A percentile compares a stretch with the other conserved stretches of the same genome.
These are phyloP conservation scores for Litchi chinensis DNA, from an alignment of 345 rosid species.

Conservation along the genomic window DNA sequence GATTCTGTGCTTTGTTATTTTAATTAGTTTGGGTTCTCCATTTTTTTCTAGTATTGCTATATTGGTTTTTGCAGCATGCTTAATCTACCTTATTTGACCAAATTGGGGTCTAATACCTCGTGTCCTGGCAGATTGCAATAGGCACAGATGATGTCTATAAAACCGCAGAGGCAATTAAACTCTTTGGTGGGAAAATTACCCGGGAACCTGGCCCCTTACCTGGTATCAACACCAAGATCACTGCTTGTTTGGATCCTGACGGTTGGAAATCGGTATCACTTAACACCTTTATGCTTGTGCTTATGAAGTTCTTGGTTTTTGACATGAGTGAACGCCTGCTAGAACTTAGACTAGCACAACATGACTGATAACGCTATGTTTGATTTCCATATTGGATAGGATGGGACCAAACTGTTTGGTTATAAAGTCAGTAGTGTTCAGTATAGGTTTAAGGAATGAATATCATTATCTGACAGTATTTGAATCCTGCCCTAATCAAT, in stretches of 20 bases:
- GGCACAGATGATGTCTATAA: conserved; percentile 96
- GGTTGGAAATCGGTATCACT: conserved; percentile 93
- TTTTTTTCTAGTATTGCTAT: background rate
- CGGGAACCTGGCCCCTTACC: conserved; percentile 98
- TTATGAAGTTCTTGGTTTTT: background rate
- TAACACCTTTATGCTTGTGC: conserved; percentile 16
- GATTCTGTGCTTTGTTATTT: background rate
- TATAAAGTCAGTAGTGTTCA: background rate
- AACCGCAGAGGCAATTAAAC: conserved; percentile 88
- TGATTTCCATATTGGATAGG: background rate
- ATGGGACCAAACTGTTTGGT: background rate
- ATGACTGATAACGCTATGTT: background rate
- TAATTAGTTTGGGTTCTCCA: background rate
- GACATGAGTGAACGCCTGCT: background rate
- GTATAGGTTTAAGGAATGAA: background rate
- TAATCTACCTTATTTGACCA: conserved; percentile 6
- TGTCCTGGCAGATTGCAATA: conserved; percentile 72
- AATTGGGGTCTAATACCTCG: conserved; percentile 12
- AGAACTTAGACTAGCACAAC: background rate
- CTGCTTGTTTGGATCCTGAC: conserved; percentile 96
- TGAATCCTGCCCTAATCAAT: background rate
- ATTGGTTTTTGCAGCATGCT: conserved; percentile 7
- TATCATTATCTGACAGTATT: background rate
- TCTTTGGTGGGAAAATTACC: conserved; percentile 84
- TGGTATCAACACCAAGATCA: conserved; percentile 92